These are phyloP conservation scores for Colletotrichum coccodes DNA, from an alignment of 2,329 filamentous ascomycete species.

Conservation along the genomic window DNA sequence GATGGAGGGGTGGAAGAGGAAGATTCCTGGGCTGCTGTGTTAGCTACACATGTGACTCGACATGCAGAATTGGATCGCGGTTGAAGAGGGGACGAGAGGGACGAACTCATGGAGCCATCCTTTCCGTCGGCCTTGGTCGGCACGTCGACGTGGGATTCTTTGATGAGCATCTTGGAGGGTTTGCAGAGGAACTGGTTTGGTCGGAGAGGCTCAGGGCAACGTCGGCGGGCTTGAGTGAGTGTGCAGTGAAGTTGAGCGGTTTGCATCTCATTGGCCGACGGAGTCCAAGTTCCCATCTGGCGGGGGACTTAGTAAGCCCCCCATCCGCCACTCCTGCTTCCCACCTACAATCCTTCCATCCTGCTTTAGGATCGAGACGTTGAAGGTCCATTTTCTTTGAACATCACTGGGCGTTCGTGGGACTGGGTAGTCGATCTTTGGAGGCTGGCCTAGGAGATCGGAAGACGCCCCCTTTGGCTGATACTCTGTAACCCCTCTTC, in stretches of 20 bases:
- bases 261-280: slow-evolving; percentile 19
- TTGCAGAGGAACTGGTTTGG: not conserved
- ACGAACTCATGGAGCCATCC: slow-evolving; percentile 62
- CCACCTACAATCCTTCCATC: no score
- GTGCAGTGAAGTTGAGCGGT: slow-evolving; percentile 21
- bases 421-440: no score
- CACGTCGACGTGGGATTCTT: slow-evolving; percentile 63
- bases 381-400: no score
- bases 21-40: slow-evolving; percentile 73
- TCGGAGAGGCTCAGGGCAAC: not conserved
- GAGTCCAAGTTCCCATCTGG: not conserved
- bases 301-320: slow-evolving; percentile 30
- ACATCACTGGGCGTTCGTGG: not conserved
- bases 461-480: not conserved
- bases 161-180: slow-evolving; percentile 58
- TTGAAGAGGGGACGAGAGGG: not conserved
- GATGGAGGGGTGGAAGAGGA: slow-evolving; percentile 87
- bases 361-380: no score
- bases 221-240: not conserved
- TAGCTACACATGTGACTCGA: not conserved
- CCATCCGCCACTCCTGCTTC: not conserved
- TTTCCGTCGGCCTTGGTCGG: slow-evolving; percentile 62
- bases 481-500: not conserved
- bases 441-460: not conserved
- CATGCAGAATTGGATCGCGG: not conserved